Conservation (phyloP, 2,329 filamentous ascomycete genomes). For the Colletotrichum incanum region DNA sequence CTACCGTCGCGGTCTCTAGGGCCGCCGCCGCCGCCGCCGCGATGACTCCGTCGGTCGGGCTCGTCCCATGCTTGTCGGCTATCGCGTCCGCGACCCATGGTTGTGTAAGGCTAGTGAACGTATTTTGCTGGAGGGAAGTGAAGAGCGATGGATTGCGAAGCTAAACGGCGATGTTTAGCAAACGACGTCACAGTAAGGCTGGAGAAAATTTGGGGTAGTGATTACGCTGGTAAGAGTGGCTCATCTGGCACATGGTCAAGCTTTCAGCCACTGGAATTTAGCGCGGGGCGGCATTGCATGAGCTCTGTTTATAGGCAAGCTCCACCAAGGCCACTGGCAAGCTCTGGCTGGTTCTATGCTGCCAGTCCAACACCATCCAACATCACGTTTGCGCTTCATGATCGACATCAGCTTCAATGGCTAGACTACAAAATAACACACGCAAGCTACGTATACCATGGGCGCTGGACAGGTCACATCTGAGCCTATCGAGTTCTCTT, state of each 20-base stretch:
- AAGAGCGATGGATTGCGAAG: background rate
- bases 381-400: background rate
- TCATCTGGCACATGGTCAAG: conserved; percentile 11
- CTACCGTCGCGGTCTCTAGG: conserved; percentile 50
- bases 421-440: too few relatives aligned
- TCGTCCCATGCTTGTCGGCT: conserved; percentile 76
- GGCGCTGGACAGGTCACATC: background rate
- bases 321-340: conserved; percentile 27
- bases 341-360: conserved; percentile 14
- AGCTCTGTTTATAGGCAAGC: conserved; percentile 18
- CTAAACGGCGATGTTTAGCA: background rate
- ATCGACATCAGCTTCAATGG: background rate
- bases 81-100: conserved; percentile 54
- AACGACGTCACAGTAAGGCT: conserved; percentile 37
- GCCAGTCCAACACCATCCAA: conserved; percentile 6
- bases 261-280: conserved; percentile 27
- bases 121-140: background rate
- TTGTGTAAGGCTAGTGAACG: background rate
- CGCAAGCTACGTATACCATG: background rate
- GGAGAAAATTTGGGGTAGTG: conserved; percentile 28
- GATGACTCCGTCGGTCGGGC: conserved; percentile 56
- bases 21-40: conserved; percentile 52
- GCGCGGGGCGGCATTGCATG: conserved; percentile 23
- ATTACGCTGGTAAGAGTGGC: background rate
- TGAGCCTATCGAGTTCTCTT: conserved; percentile 61